Base-by-base conservation (phyloP, 805 yeast species). In the Danielia reshetovae region DNA sequence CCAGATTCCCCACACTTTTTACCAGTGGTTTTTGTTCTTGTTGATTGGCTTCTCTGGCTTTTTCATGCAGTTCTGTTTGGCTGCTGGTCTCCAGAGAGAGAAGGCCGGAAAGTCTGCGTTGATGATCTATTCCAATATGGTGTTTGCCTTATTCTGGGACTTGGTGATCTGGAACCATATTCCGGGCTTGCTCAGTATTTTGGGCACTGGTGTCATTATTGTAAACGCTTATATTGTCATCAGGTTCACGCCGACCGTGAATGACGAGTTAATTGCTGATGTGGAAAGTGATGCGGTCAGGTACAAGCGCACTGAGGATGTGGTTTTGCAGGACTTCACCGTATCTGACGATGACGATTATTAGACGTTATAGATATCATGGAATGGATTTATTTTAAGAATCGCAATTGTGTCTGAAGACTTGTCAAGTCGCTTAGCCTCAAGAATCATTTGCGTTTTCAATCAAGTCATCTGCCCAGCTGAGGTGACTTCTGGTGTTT, bases 11-110 rank as follows among this genome's bases (percentile, higher is more conserved):
- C 72, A 68, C 12, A 72, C 74, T n/a, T 18, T 45, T 1, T 64
- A 63, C 48, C 90, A 85, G 55, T 85, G 95, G 93, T 43, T 62
- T 2, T 59, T 84, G 14, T 71, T 88, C 43, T 36, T 61, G 1
- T 53, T 71, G 15, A 70, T 86, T 39, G 95, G 96, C 2, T 41
- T 81, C 2, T 71, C 84, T 34, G 97, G 97, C 0, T 89, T 88
- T 57, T 60, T 79, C 40, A 83, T 82, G 80, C 96, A 89, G 56
- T 80, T 79, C 49, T 62, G 81, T 24, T 59, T 85, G 30, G 85
- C 96, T 0, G 77, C 85, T 7, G 96, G 96, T 1, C 73, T 88
- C 32, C 95, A 86, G 55, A 67, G 85, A 35, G 95, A 85, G 43
- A 65, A 67, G 34, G 94, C 96, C 0, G 78, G 87, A 4, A 71